phyloP scores from a whole-genome alignment of 805 yeast species.

The Kuraishia ogatae region DNA sequence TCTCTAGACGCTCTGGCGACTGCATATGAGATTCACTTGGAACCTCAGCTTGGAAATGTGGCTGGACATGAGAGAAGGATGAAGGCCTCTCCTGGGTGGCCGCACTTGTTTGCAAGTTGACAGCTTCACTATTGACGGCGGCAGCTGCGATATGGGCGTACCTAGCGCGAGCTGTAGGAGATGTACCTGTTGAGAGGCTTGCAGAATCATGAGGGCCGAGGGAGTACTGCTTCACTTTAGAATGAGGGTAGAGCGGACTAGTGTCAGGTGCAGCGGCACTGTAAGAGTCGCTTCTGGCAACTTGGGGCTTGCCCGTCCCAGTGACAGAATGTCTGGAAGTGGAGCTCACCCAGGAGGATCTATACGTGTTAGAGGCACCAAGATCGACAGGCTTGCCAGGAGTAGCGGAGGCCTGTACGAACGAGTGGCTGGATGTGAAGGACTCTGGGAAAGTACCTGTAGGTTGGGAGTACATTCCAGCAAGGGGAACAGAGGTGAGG shows the following conservation, averaged over 20 bases:
- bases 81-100: neutral
- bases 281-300: neutral
- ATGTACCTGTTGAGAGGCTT: neutral
- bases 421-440: slow-evolving; percentile 6
- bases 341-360: neutral
- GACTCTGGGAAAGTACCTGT: neutral
- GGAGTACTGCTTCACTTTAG: neutral
- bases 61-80: neutral
- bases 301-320: neutral
- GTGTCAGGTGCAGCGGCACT: neutral
- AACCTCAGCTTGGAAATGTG: neutral
- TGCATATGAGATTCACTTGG: neutral
- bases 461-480: neutral
- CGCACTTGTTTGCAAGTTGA: neutral
- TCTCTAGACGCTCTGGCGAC: neutral
- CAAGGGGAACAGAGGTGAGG: slow-evolving; percentile 6
- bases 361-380: neutral
- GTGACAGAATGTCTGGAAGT: neutral
- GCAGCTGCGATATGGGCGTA: neutral
- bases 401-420: slow-evolving; percentile 15
- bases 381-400: slow-evolving; percentile 4
- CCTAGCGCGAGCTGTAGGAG: neutral
- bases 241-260: neutral
- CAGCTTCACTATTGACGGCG: neutral
- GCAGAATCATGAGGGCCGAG: neutral